Evolutionary conservation across 805 yeast species (phyloP).

Genomic region (Cyberlindnera galapagoensis): DNA sequence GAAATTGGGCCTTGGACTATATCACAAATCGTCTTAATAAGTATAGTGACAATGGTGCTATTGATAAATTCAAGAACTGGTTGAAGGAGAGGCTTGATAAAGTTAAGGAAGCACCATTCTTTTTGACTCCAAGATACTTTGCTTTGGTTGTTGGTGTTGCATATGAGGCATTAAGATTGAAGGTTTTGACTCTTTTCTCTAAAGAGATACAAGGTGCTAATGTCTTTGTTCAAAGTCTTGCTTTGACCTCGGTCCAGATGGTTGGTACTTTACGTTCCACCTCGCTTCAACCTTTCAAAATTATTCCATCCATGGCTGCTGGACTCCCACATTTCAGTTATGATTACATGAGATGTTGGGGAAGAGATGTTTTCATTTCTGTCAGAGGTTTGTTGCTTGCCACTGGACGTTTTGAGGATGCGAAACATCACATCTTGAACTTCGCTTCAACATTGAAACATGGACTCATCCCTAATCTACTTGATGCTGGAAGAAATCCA

Average conservation of each 20-base stretch:
- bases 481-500: constrained; percentile 92
- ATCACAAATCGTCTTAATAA: constrained; percentile 54
- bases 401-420: constrained; percentile 74
- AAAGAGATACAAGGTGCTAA: constrained; percentile 52
- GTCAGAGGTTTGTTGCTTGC: constrained; percentile 75
- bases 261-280: constrained; percentile 67
- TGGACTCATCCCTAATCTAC: constrained; percentile 87
- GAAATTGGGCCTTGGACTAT: constrained; percentile 87
- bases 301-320: constrained; percentile 81
- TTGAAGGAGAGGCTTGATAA: constrained; percentile 54
- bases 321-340: constrained; percentile 92
- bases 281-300: constrained; percentile 58
- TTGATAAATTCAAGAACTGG: constrained; percentile 63
- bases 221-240: constrained; percentile 70
- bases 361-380: constrained; percentile 90
- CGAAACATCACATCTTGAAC: constrained; percentile 72
- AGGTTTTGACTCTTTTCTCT: constrained; percentile 55
- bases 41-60: constrained; percentile 36
- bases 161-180: constrained; percentile 71
- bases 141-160: constrained; percentile 76
- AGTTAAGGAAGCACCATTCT: constrained; percentile 65
- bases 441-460: constrained; percentile 91
- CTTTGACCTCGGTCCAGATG: constrained; percentile 84
- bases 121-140: constrained; percentile 81
- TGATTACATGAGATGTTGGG: constrained; percentile 97